These are phyloP conservation scores for Penicillium paneum DNA, from an alignment of 2,329 filamentous ascomycete species.

Conservation along the genomic window DNA sequence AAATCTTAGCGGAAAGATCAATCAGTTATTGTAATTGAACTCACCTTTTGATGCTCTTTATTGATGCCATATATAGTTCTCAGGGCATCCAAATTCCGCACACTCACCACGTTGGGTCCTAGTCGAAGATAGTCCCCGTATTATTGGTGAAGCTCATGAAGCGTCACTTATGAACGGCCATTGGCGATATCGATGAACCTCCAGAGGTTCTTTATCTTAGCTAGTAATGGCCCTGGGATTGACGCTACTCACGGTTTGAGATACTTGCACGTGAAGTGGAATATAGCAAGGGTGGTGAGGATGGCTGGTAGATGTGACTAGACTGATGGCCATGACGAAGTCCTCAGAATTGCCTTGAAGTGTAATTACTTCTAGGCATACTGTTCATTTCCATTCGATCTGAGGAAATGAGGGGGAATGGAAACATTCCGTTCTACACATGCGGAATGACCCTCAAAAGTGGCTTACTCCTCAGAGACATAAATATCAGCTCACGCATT, in stretches of 20 bases:
- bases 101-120: constrained; percentile 23
- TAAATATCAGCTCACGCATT: too few relatives aligned
- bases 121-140: constrained; percentile 21
- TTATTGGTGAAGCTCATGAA: constrained; percentile 13
- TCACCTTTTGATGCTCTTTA: constrained; percentile 12
- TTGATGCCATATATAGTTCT: constrained; percentile 24
- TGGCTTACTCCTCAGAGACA: too few relatives aligned
- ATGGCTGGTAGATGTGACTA: neutral
- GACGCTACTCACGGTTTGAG: neutral
- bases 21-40: neutral
- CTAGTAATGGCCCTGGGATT: neutral
- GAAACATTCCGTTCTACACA: neutral
- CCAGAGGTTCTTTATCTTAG: neutral
- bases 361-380: neutral
- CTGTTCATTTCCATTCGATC: neutral
- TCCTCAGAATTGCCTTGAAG: neutral
- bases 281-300: neutral
- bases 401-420: neutral
- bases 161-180: neutral
- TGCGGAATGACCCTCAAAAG: too few relatives aligned
- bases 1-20: neutral
- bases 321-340: neutral
- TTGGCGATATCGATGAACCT: neutral
- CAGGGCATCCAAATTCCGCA: constrained; percentile 18
- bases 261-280: neutral